Base-by-base conservation (phyloP, 768 basidiomycete genomes). In the Kwoniella europaea region DNA sequence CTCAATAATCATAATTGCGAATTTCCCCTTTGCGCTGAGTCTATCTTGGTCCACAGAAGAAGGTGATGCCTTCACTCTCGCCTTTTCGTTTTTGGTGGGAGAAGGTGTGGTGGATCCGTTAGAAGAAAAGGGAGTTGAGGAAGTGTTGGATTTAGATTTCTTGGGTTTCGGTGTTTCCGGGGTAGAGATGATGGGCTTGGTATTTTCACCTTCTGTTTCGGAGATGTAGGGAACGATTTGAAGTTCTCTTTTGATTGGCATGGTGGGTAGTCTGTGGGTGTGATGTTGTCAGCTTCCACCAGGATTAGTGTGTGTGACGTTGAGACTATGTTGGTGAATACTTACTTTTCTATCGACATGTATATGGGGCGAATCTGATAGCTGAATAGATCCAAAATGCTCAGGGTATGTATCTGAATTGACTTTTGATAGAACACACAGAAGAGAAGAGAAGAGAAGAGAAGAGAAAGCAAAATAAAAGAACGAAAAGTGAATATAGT, bases 1-100 rank as follows among this genome's bases (percentile, higher is more conserved):
- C 2, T 67, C 60, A 41, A 71, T 63, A 56, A 71, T 67, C 65
- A 67, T 67, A 4, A 63, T 46, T 5, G 65, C 65, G 27, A 61
- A 63, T 27, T 42, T 63, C 13, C 56, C 69, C 41, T 61, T 71
- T 2, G 69, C 60, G 44, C 59, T 68, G 3, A 61, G 58, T 16
- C 46, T n/a, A 35, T 42, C 57, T 6, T 10, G 10, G 18, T 27
- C 41, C 12, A 18, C 55, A 50, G 13, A 3, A 15, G 46, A 27
- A 15, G 65, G 65, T 20, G 50, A 27, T 20, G 63, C 18, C 35
- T 24, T 63, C 12, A 46, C 29, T 52, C 41, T 55, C 5, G 10
- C 27, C 27, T 52, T 63, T 16, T 63, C 52, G n/a, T 52, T 63
- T 16, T 63, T 63, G n/a, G 62, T 29, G 10, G 62, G 50, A 10